phyloP scores from a whole-genome alignment of 148 eudicot species.

The Spergularia marina region DNA sequence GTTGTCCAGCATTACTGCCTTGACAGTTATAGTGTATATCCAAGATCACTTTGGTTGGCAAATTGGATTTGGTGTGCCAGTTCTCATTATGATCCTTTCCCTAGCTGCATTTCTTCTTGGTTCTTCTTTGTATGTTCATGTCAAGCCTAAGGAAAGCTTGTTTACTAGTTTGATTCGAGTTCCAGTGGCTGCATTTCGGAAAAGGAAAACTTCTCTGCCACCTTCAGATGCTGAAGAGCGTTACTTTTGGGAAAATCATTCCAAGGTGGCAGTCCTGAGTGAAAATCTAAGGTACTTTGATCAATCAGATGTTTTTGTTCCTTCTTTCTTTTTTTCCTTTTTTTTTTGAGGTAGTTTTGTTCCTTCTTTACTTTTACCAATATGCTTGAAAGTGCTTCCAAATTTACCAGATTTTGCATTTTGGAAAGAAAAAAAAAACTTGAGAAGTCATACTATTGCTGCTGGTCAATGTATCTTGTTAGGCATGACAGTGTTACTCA shows the following conservation, averaged over 20 bases:
- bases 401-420: background rate
- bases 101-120: conserved; percentile 49
- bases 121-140: conserved; percentile 52
- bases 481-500: background rate
- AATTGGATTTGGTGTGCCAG: conserved; percentile 72
- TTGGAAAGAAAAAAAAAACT: too few species aligned
- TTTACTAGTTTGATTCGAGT: conserved; percentile 54
- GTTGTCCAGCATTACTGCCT: conserved; percentile 41
- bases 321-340: background rate
- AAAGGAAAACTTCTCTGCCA: conserved; percentile 18
- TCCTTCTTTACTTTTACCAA: background rate
- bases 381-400: background rate
- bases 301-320: background rate
- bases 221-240: conserved; percentile 13
- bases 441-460: background rate
- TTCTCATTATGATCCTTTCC: conserved; percentile 52
- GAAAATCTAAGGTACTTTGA: conserved; percentile 21
- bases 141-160: conserved; percentile 45
- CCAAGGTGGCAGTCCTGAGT: background rate
- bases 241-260: conserved; percentile 21
- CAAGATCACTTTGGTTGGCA: conserved; percentile 78
- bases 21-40: conserved; percentile 60
- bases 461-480: background rate
- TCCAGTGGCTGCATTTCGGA: conserved; percentile 51
- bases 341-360: too few species aligned